Conservation (phyloP, 139 green algal species). For the Nannochloris sp. region DNA sequence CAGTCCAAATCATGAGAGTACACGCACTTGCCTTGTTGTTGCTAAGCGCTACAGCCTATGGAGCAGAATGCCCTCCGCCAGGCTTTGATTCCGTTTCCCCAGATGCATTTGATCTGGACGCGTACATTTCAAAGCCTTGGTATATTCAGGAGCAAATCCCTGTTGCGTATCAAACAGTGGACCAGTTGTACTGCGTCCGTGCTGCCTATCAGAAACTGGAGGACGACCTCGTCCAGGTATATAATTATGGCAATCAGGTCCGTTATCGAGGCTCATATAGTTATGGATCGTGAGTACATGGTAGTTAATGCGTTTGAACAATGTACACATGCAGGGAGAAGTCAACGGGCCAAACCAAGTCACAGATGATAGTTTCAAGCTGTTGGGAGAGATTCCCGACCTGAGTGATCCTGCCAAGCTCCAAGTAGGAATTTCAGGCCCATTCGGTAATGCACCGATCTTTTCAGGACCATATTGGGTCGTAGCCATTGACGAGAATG, state of each 20-base stretch:
- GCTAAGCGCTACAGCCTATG: not conserved
- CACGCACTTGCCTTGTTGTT: not conserved
- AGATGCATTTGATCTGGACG: slow-evolving; percentile 4
- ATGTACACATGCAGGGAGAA: not conserved
- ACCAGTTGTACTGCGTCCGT: slow-evolving; percentile 6
- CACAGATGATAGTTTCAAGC: not conserved
- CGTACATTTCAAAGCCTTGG: slow-evolving; percentile 10
- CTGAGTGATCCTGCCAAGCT: slow-evolving; percentile 6
- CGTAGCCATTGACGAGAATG: slow-evolving; percentile 6
- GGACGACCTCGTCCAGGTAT: not conserved
- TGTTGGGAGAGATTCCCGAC: slow-evolving; percentile 1
- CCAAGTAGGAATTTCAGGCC: slow-evolving; percentile 5
- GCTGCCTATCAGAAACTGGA: slow-evolving; percentile 2
- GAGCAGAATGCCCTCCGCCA: not conserved
- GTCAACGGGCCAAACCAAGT: slow-evolving; percentile 3
- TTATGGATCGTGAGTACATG: no score
- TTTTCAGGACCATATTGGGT: slow-evolving; percentile 12
- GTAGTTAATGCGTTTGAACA: not conserved
- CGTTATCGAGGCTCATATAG: no score
- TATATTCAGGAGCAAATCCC: slow-evolving; percentile 9
- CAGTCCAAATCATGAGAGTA: not conserved
- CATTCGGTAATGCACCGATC: not conserved
- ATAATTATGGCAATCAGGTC: not conserved
- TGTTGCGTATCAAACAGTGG: not conserved
- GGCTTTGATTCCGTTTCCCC: slow-evolving; percentile 7